These are phyloP conservation scores for Byssochlamys sp. DNA, from an alignment of 2,329 filamentous ascomycete genomes.

Conservation along the genomic window DNA sequence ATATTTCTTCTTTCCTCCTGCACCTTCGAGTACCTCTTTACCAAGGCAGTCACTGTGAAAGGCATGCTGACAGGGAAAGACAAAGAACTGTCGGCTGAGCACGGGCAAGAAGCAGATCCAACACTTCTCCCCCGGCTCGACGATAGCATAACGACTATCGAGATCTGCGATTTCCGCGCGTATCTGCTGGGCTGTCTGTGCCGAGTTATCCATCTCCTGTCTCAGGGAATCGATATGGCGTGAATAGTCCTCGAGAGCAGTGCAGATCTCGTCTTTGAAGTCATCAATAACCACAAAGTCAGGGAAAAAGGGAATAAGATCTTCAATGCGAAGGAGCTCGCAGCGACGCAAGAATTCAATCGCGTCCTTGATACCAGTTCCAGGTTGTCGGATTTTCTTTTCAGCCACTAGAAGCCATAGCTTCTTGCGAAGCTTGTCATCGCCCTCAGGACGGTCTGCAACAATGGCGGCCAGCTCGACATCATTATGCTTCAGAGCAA, in stretches of 20 bases:
- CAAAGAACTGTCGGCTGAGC: slow-evolving; percentile 86
- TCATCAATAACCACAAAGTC: slow-evolving; percentile 98
- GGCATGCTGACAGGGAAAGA: slow-evolving; percentile 95
- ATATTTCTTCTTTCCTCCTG: slow-evolving; percentile 64
- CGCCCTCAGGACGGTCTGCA: slow-evolving; percentile 70
- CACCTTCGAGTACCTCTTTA: slow-evolving; percentile 71
- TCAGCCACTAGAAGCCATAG: slow-evolving; percentile 92
- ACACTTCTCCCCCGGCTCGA: slow-evolving; percentile 90
- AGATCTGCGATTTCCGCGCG: slow-evolving; percentile 77
- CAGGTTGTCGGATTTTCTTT: slow-evolving; percentile 74
- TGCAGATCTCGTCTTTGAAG: slow-evolving; percentile 96
- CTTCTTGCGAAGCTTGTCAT: slow-evolving; percentile 74
- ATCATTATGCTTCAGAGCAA: slow-evolving; percentile 80
- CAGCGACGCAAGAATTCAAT: slow-evolving; percentile 90
- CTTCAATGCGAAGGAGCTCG: slow-evolving; percentile 86
- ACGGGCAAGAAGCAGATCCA: slow-evolving; percentile 79
- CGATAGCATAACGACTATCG: slow-evolving; percentile 85
- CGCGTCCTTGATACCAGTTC: slow-evolving; percentile 78
- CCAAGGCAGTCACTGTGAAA: slow-evolving; percentile 95
- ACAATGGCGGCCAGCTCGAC: slow-evolving; percentile 83
- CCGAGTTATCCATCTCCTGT: slow-evolving; percentile 90
- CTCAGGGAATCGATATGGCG: slow-evolving; percentile 81
- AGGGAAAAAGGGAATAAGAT: slow-evolving; percentile 94
- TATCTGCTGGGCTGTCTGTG: slow-evolving; percentile 80
- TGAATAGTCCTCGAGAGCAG: slow-evolving; percentile 83